A percentile compares a stretch with the other conserved stretches of the same genome.
Conservation (phyloP, 805 yeast genomes). For the Metschnikowia bowlesiae region DNA sequence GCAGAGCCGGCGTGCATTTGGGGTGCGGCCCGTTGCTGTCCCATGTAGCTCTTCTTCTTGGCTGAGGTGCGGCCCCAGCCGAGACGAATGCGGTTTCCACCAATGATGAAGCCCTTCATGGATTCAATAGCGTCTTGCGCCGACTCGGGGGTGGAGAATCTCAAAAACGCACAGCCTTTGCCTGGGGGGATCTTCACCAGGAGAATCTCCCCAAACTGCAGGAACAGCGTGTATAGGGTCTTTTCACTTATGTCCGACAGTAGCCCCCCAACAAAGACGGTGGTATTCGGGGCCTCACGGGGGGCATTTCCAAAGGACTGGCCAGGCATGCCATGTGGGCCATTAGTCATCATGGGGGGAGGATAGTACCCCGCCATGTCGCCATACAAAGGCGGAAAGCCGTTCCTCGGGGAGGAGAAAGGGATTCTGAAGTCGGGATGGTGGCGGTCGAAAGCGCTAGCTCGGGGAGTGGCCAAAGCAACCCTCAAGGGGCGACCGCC, state of each 20-base stretch:
- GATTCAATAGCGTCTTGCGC: slow-evolving; percentile 83
- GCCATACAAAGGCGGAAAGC: not conserved
- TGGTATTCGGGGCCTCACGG: slow-evolving; percentile 60
- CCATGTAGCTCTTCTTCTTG: slow-evolving; percentile 13
- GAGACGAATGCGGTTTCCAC: slow-evolving; percentile 74
- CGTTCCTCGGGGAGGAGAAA: not conserved
- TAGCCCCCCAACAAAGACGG: slow-evolving; percentile 75
- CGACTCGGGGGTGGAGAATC: slow-evolving; percentile 67
- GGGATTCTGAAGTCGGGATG: not conserved
- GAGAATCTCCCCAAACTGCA: slow-evolving; percentile 67
- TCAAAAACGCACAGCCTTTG: slow-evolving; percentile 86
- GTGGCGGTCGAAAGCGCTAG: slow-evolving; percentile 15
- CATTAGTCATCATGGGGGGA: not conserved
- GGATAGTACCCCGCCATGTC: slow-evolving; percentile 4
- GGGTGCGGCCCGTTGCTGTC: slow-evolving; percentile 28
- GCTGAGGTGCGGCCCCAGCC: slow-evolving; percentile 73
- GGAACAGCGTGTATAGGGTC: slow-evolving; percentile 56
- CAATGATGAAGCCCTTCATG: slow-evolving; percentile 88
- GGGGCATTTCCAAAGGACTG: slow-evolving; percentile 1
- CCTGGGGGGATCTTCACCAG: slow-evolving; percentile 76
- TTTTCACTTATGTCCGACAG: slow-evolving; percentile 61
- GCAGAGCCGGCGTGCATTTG: slow-evolving; percentile 38
- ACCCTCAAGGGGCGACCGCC: slow-evolving; percentile 75
- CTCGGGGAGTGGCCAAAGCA: slow-evolving; percentile 75
- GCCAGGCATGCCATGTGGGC: not conserved